Evolutionary conservation across 768 basidiomycete genomes (phyloP), one percentile per base, ranked within the genome.

Genomic region (Boletellus sp.): DNA sequence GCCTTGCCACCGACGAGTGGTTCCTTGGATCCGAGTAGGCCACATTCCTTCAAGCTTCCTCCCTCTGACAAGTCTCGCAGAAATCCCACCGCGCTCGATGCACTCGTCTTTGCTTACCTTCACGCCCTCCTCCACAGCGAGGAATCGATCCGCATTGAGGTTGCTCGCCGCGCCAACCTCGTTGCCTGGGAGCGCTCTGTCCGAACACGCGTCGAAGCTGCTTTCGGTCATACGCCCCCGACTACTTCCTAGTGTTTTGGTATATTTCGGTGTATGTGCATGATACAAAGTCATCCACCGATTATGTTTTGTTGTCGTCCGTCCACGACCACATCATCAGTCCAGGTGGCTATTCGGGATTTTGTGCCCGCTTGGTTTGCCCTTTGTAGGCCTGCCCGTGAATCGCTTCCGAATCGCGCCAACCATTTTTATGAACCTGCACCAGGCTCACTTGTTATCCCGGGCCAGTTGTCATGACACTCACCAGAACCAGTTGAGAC

Each of bases 401-500:
- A 90, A 88, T 19, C 87, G 75, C 66, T 82, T 87, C 43, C 70
- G 73, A 47, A 90, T 64, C 4, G 86, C 79, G 28, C 61, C 53
- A 45, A 90, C 77, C 84, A 91, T 90, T 61, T 87, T 89, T 42
- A 63, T 72, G 67, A 90, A 84, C 88, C 88, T 64, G 31, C 19
- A 16, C 28, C 17, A 40, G 13, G 3, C 17, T 46, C 47, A 49
- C 39, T 12, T n/a, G 42, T 10, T 42, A 6, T n/a, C 15, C 32
- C 43, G 19, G 12, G 41, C 15, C 45, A 32, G 11, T 23, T 35
- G 19, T 24, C 36, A 33, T 32, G 15, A 28, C n/a, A 67, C 78
- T n/a, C 41, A 90, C 89, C 90, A 92, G 58, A 84, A 74, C 76
- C 83, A 83, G 66, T 94, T 94, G 20, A 94, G 72, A 4, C 74